Percentiles rank a stretch among this genome's conserved stretches.
Evolutionary conservation across 2,329 filamentous ascomycete species (phyloP).

Genomic region (Ophiostoma sp.): DNA sequence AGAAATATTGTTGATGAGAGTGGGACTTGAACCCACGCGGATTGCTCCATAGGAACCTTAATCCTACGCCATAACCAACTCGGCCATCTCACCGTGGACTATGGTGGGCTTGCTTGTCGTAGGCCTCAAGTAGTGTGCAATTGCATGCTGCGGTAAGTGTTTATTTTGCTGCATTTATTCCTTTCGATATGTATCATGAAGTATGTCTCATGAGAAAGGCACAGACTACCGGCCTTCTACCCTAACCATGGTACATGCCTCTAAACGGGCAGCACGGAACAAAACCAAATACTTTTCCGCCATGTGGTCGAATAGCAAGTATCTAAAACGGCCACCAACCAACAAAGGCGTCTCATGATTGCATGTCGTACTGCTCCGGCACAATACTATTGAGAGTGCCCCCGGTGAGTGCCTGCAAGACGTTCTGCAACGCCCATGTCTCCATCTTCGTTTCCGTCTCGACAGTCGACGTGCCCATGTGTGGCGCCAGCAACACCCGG

Average conservation of each 20-base stretch:
- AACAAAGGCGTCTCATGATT: background rate
- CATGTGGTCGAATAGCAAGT: background rate
- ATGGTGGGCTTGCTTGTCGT: background rate
- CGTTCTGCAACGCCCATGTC: slow-evolving; percentile 26
- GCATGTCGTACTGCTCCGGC: slow-evolving; percentile 25
- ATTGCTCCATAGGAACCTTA: slow-evolving; percentile 32
- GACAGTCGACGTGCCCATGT: slow-evolving; percentile 79
- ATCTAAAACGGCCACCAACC: background rate
- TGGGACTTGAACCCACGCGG: slow-evolving; percentile 41
- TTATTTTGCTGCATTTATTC: background rate
- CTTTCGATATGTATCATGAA: background rate
- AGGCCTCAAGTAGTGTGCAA: background rate
- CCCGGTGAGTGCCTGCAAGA: slow-evolving; percentile 29
- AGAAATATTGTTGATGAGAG: slow-evolving; percentile 32
- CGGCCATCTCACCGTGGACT: slow-evolving; percentile 29
- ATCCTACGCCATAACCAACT: slow-evolving; percentile 33
- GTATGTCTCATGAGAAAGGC: background rate
- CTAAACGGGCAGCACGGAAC: too few species aligned
- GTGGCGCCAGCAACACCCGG: slow-evolving; percentile 69
- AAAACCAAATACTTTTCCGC: too few species aligned
- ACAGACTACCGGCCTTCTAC: background rate
- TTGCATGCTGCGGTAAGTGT: background rate
- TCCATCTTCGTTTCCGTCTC: slow-evolving; percentile 44
- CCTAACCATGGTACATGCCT: too few species aligned
- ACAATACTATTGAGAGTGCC: slow-evolving; percentile 25